Evolutionary conservation across 148 eudicot genomes (phyloP), one percentile per base, ranked within the genome.

Genomic region (Chenopodium berlandieri): DNA sequence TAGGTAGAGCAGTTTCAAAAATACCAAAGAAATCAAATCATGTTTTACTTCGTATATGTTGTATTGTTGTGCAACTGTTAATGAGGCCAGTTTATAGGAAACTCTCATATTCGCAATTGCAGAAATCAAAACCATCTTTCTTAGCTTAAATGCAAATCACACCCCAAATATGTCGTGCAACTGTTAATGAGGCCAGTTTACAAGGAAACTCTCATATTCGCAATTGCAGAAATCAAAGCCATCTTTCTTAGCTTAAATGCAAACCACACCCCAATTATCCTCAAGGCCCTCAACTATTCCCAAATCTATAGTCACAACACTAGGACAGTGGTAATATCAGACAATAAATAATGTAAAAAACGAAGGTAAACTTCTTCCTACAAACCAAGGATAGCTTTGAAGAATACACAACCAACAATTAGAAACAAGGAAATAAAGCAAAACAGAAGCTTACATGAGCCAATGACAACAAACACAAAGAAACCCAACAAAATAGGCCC

Each of bases 401-500:
- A 20, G 1, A 31, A 80, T 19, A 17, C 30, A n/a, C 40, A 68
- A 67, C 40, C 31, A 78, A 47, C 13, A 60, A 48, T 54, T 47
- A 76, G 19, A 44, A 8, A 27, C 22, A 52, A 16, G 23, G 46
- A 30, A 30, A 1, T 20, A 34, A 63, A 34, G 44, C 34, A 31
- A 27, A 77, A 16, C 32, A 47, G 73, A 85, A 65, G 74, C 93
- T 91, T 88, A 93, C 97, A 93, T 82, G 97, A 93, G 77, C 97
- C 97, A 54, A 93, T 90, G 87, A 93, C 97, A 13, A 93, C 97
- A 22, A 93, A 93, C 4, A 93, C 82, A 81, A 93, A 91, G 87
- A 93, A 93, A 3, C 97, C 97, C 23, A 93, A 87, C 85, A 93
- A 78, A 72, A 91, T 60, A 79, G 97, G 97, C 37, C 97, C 97